Conservation (phyloP, 2,329 filamentous ascomycete genomes). For the Mycosphaerella arachidis region DNA sequence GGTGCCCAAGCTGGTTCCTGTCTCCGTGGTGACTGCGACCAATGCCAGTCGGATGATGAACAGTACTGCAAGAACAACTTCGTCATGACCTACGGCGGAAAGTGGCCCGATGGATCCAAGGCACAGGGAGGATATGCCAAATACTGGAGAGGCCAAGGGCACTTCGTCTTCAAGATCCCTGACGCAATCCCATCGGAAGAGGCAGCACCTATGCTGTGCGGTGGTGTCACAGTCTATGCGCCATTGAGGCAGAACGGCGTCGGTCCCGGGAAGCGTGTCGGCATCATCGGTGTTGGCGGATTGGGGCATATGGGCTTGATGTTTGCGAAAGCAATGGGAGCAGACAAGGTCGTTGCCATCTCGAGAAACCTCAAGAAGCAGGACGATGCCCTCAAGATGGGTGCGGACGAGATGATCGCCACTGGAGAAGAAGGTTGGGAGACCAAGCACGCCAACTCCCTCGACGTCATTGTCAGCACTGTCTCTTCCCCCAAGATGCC, state of each 20-base stretch:
- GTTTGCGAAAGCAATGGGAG: slow-evolving; percentile 65
- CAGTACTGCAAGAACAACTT: slow-evolving; percentile 38
- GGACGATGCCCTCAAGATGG: slow-evolving; percentile 57
- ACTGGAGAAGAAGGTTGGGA: slow-evolving; percentile 59
- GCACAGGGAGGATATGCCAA: slow-evolving; percentile 60
- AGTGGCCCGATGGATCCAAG: slow-evolving; percentile 30
- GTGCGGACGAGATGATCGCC: slow-evolving; percentile 56
- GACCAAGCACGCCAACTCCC: slow-evolving; percentile 46
- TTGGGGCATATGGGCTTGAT: slow-evolving; percentile 62
- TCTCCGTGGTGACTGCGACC: slow-evolving; percentile 47
- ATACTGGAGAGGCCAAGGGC: slow-evolving; percentile 43
- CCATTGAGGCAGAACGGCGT: slow-evolving; percentile 63
- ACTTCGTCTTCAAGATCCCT: slow-evolving; percentile 57
- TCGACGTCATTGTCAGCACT: slow-evolving; percentile 59
- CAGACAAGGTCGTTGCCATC: slow-evolving; percentile 64
- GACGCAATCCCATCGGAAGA: slow-evolving; percentile 44
- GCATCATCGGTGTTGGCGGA: slow-evolving; percentile 66
- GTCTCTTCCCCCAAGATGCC: slow-evolving; percentile 59
- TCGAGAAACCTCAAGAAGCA: slow-evolving; percentile 57
- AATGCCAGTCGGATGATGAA: slow-evolving; percentile 46
- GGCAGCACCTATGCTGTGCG: slow-evolving; percentile 69
- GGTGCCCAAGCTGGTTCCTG: slow-evolving; percentile 49
- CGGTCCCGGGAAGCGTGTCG: slow-evolving; percentile 67
- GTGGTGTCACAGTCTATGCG: slow-evolving; percentile 68
- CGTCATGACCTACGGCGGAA: slow-evolving; percentile 26